Evolutionary conservation across 2,329 filamentous ascomycete species (phyloP).

Genomic region (Fusarium veterinarium): DNA sequence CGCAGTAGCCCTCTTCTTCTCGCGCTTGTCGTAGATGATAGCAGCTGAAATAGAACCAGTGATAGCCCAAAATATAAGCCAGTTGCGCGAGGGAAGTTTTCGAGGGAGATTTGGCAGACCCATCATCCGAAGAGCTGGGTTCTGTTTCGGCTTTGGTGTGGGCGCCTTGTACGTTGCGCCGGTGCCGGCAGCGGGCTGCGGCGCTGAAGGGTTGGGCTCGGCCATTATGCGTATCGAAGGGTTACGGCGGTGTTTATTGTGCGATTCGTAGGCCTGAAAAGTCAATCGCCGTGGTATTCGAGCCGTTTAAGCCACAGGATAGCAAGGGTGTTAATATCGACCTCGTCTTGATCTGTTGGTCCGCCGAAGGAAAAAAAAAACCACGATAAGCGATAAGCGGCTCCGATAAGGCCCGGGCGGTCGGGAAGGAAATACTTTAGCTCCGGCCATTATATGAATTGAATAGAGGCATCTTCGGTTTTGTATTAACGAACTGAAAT

Average conservation of each 20-base stretch:
- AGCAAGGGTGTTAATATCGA: conserved; percentile 23
- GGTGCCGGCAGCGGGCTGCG: conserved; percentile 43
- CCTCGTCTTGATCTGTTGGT: conserved; percentile 21
- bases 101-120: conserved; percentile 86
- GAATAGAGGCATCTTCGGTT: neutral
- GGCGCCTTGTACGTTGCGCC: conserved; percentile 45
- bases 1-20: conserved; percentile 85
- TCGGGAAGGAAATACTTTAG: conserved; percentile 42
- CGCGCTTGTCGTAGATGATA: conserved; percentile 90
- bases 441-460: conserved; percentile 15
- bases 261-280: neutral
- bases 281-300: conserved; percentile 4
- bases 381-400: conserved; percentile 18
- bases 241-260: neutral
- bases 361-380: conserved; percentile 36
- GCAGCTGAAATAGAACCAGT: conserved; percentile 81
- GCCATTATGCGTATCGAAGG: conserved; percentile 31
- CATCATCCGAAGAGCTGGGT: conserved; percentile 81
- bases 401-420: conserved; percentile 36
- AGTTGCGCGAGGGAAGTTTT: conserved; percentile 93
- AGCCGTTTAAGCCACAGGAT: conserved; percentile 15
- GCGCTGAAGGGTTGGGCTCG: conserved; percentile 37
- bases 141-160: conserved; percentile 63
- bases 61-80: conserved; percentile 92
- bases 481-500: neutral